Conservation (phyloP, 169 alveolate genomes). For the Babesia gibsoni region DNA sequence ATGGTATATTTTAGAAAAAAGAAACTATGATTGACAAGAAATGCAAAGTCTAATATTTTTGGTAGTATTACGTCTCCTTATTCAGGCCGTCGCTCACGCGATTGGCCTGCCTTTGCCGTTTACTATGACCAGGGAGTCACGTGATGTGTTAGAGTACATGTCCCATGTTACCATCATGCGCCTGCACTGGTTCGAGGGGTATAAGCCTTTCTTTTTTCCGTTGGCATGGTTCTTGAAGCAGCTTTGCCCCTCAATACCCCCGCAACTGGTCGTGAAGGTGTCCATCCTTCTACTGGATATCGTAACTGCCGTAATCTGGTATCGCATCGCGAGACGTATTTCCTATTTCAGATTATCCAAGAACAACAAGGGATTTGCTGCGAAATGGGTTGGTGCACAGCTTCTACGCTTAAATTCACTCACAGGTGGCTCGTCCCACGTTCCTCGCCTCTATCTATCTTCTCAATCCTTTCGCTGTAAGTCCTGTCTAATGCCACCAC, state of each 20-base stretch:
- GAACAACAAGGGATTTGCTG: conserved; percentile 12
- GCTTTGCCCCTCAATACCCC: conserved; percentile 5
- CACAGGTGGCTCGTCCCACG: conserved; percentile 4
- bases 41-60: background rate
- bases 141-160: conserved; percentile 52
- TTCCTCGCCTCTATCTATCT: conserved; percentile 10
- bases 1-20: background rate
- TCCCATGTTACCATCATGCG: conserved; percentile 4
- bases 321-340: background rate
- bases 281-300: conserved; percentile 26
- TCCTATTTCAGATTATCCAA: background rate
- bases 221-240: background rate
- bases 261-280: conserved; percentile 4
- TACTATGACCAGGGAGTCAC: conserved; percentile 14
- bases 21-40: background rate
- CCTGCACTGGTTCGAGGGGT: conserved; percentile 11
- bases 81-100: background rate
- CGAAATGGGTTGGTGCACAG: too few species aligned
- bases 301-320: conserved; percentile 25
- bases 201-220: conserved; percentile 2
- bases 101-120: conserved; percentile 34
- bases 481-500: too few species aligned
- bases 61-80: background rate
- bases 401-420: too few species aligned
- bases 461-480: conserved; percentile 31